Evolutionary conservation across 2,329 filamentous ascomycete genomes (phyloP).

Genomic region (Fusarium pseudonygamai): DNA sequence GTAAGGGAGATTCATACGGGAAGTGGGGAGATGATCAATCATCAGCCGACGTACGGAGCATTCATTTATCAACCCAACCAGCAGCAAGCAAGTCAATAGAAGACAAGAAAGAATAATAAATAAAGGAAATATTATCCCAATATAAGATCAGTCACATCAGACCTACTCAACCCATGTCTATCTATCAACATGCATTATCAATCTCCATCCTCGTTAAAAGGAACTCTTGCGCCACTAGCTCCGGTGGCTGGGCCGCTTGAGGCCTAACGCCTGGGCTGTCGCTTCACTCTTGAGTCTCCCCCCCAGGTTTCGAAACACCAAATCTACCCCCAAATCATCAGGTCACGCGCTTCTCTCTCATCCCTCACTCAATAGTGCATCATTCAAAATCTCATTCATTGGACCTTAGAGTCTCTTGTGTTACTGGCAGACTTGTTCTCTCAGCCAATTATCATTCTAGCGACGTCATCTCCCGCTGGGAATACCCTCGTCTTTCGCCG

Average conservation of each 20-base stretch:
- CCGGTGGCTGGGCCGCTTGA: conserved; percentile 13
- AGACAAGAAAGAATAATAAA: no score
- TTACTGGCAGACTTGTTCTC: not conserved
- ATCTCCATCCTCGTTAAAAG: not conserved
- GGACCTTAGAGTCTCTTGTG: not conserved
- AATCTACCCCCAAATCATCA: not conserved
- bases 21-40: not conserved
- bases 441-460: not conserved
- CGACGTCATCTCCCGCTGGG: conserved; percentile 27
- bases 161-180: not conserved
- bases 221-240: conserved; percentile 9
- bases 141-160: not conserved
- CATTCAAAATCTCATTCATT: not conserved
- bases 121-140: no score
- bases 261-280: not conserved
- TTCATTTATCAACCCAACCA: not conserved
- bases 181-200: conserved; percentile 1
- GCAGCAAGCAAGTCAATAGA: not conserved
- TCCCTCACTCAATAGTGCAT: not conserved
- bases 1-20: not conserved
- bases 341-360: not conserved
- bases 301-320: conserved; percentile 9
- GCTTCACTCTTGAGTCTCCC: not conserved
- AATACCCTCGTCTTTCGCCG: conserved; percentile 27
- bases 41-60: not conserved